These are phyloP conservation scores for Lipomyces yamanashiensis DNA, from an alignment of 805 yeast species.

Conservation along the genomic window DNA sequence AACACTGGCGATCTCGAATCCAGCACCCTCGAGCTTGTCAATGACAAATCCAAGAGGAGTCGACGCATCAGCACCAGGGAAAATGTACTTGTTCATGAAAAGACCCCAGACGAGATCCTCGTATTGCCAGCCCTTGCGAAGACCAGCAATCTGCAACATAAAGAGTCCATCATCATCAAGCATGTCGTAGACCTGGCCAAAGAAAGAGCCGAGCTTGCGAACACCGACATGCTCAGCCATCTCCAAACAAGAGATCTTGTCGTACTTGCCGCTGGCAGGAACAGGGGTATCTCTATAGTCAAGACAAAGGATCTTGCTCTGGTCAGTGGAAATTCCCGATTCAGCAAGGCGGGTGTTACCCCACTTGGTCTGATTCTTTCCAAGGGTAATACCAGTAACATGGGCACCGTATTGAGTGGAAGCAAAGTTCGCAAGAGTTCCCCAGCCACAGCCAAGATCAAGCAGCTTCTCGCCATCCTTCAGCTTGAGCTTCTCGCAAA, in stretches of 20 bases:
- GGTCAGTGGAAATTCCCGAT: constrained; percentile 70
- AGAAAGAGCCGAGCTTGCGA: constrained; percentile 74
- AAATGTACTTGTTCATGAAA: constrained; percentile 93
- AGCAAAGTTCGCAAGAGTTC: constrained; percentile 84
- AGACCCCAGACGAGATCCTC: constrained; percentile 94
- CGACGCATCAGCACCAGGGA: constrained; percentile 97
- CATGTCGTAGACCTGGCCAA: constrained; percentile 80
- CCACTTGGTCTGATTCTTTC: constrained; percentile 88
- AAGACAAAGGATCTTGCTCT: constrained; percentile 75
- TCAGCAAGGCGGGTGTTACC: constrained; percentile 72
- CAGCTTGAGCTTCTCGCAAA: constrained; percentile 82
- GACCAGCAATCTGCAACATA: constrained; percentile 85
- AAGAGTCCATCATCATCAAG: constrained; percentile 90
- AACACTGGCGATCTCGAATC: constrained; percentile 80
- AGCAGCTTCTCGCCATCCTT: constrained; percentile 73
- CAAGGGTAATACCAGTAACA: constrained; percentile 88
- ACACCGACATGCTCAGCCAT: constrained; percentile 98
- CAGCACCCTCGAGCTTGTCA: constrained; percentile 75
- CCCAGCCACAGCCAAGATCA: constrained; percentile 97
- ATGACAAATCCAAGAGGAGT: constrained; percentile 88
- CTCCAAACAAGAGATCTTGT: constrained; percentile 88
- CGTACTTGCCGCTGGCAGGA: constrained; percentile 65
- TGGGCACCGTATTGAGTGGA: constrained; percentile 81
- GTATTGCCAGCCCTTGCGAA: constrained; percentile 91
- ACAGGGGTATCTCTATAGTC: constrained; percentile 91